These are phyloP conservation scores for Lycium ferocissimum DNA, from an alignment of 257 asterid genomes.

Conservation along the genomic window DNA sequence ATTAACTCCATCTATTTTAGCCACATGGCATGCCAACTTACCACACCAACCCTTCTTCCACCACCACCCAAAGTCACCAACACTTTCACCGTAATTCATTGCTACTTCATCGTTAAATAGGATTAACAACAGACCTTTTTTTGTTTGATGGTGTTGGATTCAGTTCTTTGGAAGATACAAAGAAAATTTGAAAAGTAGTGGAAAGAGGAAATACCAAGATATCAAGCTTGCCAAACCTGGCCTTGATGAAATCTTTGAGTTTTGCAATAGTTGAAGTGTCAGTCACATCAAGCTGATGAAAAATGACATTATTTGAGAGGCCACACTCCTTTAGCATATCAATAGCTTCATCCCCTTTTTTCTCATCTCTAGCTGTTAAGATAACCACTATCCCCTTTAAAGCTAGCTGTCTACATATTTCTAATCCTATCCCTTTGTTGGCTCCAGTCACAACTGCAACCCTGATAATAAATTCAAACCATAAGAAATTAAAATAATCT, in stretches of 20 bases:
- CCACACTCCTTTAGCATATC: conserved; percentile 39
- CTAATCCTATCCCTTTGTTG: conserved; percentile 60
- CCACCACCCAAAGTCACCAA: too few species aligned
- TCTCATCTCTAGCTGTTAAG: conserved; percentile 54
- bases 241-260: conserved; percentile 46
- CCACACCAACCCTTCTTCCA: too few species aligned
- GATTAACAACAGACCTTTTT: too few species aligned
- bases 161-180: background rate
- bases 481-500: background rate
- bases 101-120: conserved; percentile 1
- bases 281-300: conserved; percentile 62
- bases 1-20: too few species aligned
- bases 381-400: conserved; percentile 49
- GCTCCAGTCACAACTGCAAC: conserved; percentile 61
- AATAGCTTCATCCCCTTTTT: conserved; percentile 51
- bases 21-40: too few species aligned
- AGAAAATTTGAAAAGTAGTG: background rate
- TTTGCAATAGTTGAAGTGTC: conserved; percentile 43
- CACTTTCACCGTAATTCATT: too few species aligned
- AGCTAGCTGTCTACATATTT: conserved; percentile 50
- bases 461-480: conserved; percentile 30
- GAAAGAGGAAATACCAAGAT: conserved; percentile 47
- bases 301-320: conserved; percentile 40
- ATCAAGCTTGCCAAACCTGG: conserved; percentile 55
- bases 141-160: too few species aligned